Percentiles rank a stretch among this genome's conserved stretches.
Conservation (phyloP, 192 early-diverging fungal species). For the Backusella luteola region DNA sequence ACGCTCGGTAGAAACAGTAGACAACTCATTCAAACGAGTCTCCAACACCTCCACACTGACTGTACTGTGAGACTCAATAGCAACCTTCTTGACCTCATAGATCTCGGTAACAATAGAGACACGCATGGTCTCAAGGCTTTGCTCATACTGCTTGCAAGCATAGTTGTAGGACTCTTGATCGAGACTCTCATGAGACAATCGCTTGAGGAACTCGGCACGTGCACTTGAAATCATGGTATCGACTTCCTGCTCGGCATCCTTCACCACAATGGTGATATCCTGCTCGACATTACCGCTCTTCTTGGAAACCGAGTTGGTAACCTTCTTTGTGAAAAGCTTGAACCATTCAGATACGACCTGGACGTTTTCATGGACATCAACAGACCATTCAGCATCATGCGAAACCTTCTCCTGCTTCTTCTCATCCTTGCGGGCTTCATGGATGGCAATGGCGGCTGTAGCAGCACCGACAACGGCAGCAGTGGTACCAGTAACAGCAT, state of each 20-base stretch:
- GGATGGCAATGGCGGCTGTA: conserved; percentile 4
- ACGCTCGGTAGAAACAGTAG: not conserved
- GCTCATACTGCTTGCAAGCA: conserved; percentile 19
- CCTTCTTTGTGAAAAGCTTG: not conserved
- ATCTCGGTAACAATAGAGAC: conserved; percentile 8
- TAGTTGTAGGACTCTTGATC: conserved; percentile 8
- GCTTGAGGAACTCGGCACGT: conserved; percentile 10
- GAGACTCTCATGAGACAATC: conserved; percentile 7
- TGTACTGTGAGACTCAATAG: conserved; percentile 14
- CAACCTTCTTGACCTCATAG: conserved; percentile 7
- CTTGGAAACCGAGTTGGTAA: not conserved
- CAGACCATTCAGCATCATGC: not conserved
- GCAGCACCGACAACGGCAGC: conserved; percentile 10
- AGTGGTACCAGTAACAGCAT: not conserved
- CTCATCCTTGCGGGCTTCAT: not conserved
- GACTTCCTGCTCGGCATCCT: conserved; percentile 15
- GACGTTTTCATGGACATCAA: conserved; percentile 20
- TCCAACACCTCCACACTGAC: not conserved
- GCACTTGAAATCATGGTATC: not conserved
- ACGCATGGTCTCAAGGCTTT: conserved; percentile 4
- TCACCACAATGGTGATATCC: not conserved
- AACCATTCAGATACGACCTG: conserved; percentile 11
- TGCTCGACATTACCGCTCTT: not conserved
- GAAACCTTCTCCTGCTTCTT: not conserved
- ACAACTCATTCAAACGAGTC: not conserved